Evolutionary conservation across 2,329 filamentous ascomycete species (phyloP).

Genomic region (Cordyceps cateniannulata): DNA sequence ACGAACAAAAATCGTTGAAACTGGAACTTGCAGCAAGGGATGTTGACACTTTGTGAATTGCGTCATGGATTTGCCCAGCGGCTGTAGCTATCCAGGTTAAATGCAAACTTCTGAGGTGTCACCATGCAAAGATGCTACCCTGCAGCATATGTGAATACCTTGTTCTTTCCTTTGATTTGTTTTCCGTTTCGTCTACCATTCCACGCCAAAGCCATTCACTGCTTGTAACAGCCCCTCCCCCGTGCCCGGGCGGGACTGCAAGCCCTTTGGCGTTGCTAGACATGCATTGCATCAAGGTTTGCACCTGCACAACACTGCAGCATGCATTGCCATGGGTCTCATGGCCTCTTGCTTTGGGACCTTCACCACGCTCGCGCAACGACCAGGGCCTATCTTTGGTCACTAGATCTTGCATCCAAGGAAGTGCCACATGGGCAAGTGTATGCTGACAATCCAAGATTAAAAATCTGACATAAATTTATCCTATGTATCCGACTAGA

Average conservation of each 20-base stretch:
- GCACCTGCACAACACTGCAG: neutral
- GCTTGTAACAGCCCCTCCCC: neutral
- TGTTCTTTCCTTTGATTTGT: neutral
- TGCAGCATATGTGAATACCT: neutral
- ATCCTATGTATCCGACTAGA: no score
- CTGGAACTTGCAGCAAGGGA: neutral
- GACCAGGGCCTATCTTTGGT: no score
- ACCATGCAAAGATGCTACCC: neutral
- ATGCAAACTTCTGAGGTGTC: neutral
- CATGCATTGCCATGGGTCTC: neutral
- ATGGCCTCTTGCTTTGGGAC: neutral
- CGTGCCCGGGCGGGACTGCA: neutral
- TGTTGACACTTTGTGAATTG: neutral
- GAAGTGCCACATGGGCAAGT: no score
- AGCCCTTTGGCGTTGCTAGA: neutral
- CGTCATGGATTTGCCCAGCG: neutral
- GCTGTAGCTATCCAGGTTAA: constrained; percentile 2
- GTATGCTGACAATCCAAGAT: no score
- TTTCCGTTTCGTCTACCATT: neutral
- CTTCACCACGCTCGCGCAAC: neutral
- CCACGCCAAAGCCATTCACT: neutral
- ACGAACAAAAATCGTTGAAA: neutral
- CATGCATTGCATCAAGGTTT: constrained; percentile 5
- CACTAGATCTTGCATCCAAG: no score
- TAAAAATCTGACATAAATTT: no score